Evolutionary conservation across 352 stramenopile species (phyloP), one percentile per base, ranked within the genome.

Genomic region (Phytophthora palmivora): DNA sequence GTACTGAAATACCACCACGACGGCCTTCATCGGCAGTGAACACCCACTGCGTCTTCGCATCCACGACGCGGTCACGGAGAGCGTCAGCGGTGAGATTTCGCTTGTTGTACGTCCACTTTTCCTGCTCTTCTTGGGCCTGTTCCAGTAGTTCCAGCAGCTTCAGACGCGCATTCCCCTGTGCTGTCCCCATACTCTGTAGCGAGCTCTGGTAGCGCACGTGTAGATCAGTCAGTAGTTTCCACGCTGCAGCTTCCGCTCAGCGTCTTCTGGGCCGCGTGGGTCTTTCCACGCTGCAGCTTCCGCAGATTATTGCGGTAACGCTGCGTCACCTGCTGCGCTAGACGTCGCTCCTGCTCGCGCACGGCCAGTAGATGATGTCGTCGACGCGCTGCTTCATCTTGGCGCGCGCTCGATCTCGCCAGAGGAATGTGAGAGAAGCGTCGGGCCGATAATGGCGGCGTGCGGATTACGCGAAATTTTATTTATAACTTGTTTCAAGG

Each of bases 81-180:
- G 95, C 92, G 36, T 98, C 95, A 7, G 95, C 85, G 34, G 79
- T 96, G 58, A 97, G 96, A n/a, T n/a, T n/a, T n/a, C n/a, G n/a
- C n/a, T n/a, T n/a, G 53, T 88, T 89, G 57, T 72, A 78, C 10
- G 12, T 34, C 82, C 82, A 89, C 44, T 93, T 93, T 38, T 46
- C 15, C 60, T 79, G 64, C 63, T 91, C 84, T 1, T 68, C 21
- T 5, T 84, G 71, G 0, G 79, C 84, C 15, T 80, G 51, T 37
- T 84, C 70, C 36, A 83, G 55, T 16, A 91, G 64, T 36, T 91
- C 69, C 22, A 75, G 53, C 21, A 87, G 51, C 58, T 89, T 89
- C 34, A 75, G 50, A 1, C 82, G 68, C 16, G 84, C 84, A 36
- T 86, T 76, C 12, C 80, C 78, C 34, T 93, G 82, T 2, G 80